Base-by-base conservation (phyloP, 2,329 filamentous ascomycete genomes). In the Xylariaceae sp. region DNA sequence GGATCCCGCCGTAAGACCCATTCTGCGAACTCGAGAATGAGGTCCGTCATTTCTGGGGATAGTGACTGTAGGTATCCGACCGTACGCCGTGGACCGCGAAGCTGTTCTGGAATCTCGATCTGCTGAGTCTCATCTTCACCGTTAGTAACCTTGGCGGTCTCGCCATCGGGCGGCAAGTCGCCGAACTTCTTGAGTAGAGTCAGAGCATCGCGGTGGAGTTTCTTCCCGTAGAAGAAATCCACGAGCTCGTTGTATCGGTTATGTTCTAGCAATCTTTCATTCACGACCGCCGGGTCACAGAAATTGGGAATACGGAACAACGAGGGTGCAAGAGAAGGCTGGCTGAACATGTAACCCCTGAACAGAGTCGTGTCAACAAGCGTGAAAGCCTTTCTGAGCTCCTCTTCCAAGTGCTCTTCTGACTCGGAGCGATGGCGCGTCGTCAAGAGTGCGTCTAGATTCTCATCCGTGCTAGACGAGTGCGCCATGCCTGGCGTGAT, bases 161-260 rank as follows among this genome's bases (percentile, higher is more conserved):
- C 74, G 19, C 58, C 58, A 18, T 60, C 51, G 1, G 46, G 30
- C 14, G 57, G 47, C 6, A 74, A 73, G 11, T 60, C 60, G 17
- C 92, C 92, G 59, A 96, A 96, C 55, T 85, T 87, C 58, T 82
- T 81, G 1, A 99, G 77, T 30, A 96, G 73, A 57, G 90, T 87
- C 15, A 99, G 72, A 0, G 94, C 92, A 63, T 95, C 85, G 15
- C 86, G 83, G 68, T 99, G 94, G 38, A 97, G 78, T 67, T 87
- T 91, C 72, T 99, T 99, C 55, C 94, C 94, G 62, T 95, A 90
- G 58, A 97, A 85, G 65, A 99, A 99, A 67, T 97, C 92, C n/a
- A 99, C 90, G 1, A 99, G 75, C 70, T 97, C 92, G 45, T 86
- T 92, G 68, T 95, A 96, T 31, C 91, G 83, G 50, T 88, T 88